A percentile compares a stretch with the other conserved stretches of the same genome.
Evolutionary conservation across 192 early-diverging fungal genomes (phyloP).

Genomic region (Allomyces macrogynus): DNA sequence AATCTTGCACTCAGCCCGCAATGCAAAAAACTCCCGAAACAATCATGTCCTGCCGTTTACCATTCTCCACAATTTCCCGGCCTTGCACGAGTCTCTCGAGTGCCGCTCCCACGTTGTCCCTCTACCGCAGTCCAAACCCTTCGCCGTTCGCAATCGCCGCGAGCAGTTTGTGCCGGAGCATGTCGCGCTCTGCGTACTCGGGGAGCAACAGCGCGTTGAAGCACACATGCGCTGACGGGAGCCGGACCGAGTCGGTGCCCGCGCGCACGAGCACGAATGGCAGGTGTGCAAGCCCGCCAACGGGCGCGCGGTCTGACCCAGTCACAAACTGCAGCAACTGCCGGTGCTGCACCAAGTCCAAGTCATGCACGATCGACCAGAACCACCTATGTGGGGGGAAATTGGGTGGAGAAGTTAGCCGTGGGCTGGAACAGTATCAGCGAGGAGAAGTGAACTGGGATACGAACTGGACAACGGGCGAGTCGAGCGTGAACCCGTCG

Average conservation of each 20-base stretch:
- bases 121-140: conserved; percentile 42
- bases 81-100: no score
- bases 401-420: conserved; percentile 8
- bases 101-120: no score
- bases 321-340: conserved; percentile 73
- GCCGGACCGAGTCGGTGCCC: conserved; percentile 59
- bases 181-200: conserved; percentile 60
- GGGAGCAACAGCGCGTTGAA: conserved; percentile 75
- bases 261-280: conserved; percentile 80
- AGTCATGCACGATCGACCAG: conserved; percentile 17
- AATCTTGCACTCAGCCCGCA: no score
- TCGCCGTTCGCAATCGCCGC: conserved; percentile 63
- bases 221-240: conserved; percentile 84
- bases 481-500: no score
- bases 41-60: no score
- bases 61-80: no score
- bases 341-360: conserved; percentile 46
- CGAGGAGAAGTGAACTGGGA: no score
- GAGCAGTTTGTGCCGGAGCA: conserved; percentile 50
- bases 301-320: conserved; percentile 78
- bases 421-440: no score
- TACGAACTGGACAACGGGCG: no score
- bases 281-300: conserved; percentile 70
- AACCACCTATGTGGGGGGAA: conserved; percentile 45
- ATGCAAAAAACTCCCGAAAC: no score